Conservation (phyloP, 2,329 filamentous ascomycete species). For the Cladosporium sphaerospermum region DNA sequence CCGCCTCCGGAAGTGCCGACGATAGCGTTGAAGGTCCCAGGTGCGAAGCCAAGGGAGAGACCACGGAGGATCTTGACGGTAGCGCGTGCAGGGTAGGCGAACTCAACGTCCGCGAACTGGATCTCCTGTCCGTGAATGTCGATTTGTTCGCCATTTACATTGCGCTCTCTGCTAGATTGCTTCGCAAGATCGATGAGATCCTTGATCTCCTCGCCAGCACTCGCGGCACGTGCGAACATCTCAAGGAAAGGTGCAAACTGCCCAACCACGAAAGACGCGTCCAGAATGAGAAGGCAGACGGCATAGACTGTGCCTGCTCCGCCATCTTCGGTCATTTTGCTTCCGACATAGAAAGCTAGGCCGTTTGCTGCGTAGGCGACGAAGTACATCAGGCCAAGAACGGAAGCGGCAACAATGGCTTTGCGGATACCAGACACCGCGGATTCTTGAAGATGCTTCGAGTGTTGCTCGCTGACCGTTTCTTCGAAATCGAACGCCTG, state of each 20-base stretch:
- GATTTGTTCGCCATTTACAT: conserved; percentile 17
- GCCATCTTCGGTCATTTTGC: conserved; percentile 24
- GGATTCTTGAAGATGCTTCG: conserved; percentile 29
- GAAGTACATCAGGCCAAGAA: conserved; percentile 41
- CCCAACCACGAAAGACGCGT: conserved; percentile 58
- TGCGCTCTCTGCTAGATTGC: conserved; percentile 16
- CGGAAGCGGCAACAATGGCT: conserved; percentile 34
- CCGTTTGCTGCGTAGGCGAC: conserved; percentile 41
- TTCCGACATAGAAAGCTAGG: conserved; percentile 42
- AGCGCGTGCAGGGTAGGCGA: conserved; percentile 41
- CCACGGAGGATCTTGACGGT: conserved; percentile 35
- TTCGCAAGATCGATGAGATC: conserved; percentile 36
- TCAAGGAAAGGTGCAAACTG: conserved; percentile 58
- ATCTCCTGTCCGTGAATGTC: conserved; percentile 26
- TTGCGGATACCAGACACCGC: conserved; percentile 36
- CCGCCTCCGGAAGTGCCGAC: conserved; percentile 41
- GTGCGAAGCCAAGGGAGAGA: conserved; percentile 31
- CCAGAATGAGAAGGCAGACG: conserved; percentile 58
- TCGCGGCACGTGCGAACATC: conserved; percentile 48
- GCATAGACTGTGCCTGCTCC: conserved; percentile 53
- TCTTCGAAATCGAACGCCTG: conserved; percentile 44
- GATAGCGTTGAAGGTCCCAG: conserved; percentile 39
- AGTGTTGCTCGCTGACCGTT: conserved; percentile 34
- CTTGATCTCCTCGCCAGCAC: conserved; percentile 43
- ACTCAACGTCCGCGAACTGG: conserved; percentile 33